Base-by-base conservation (phyloP, 208 protist genomes). In the Lotmaria passim region DNA sequence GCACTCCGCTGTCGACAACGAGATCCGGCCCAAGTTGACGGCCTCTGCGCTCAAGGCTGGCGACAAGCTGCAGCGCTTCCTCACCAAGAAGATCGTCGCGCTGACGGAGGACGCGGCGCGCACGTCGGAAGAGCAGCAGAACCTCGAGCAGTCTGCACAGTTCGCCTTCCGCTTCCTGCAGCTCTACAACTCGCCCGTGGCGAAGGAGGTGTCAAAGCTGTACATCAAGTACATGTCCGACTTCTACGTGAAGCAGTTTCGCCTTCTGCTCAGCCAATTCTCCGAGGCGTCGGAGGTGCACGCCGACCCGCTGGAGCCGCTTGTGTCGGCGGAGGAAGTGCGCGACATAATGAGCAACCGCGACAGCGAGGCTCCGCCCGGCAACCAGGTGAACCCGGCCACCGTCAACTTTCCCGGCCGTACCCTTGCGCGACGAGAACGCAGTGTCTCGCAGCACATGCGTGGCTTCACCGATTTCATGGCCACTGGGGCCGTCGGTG, bases 391-490 rank as follows among this genome's bases (percentile, higher is more conserved):
- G 12, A 70, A 69, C n/a, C 68, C 74, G 0, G 33, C 57, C 15
- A 57, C 52, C n/a, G 39, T 82, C 23, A 66, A 60, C 67, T 93
- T 85, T 70, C 86, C 82, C 0, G 81, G 72, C 14, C 78, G 75
- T 23, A 79, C 75, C 7, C 62, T 88, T 34, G 71, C 83, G 12
- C 74, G 78, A 19, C 83, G 86, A 10, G 85, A 94, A 50, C 80
- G 89, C 47, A 94, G 89, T 46, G 80, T 91, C 47, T 91, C 85
- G 19, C 89, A 88, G 65, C 88, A 87, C 69, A 85, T 91, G 79
- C 81, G 81, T 28, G 78, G 53, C 60, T 77, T 81, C 41, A 63
- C 74, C 23, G 48, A 62, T 24, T 39, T 65, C 31, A 55, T 62
- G 38, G 4, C 61, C 0, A n/a, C n/a, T 7, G 57, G 23, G 24